Evolutionary conservation across 1,139 yeast genomes (phyloP).

Genomic region (Debaryomyces psychrophilus): DNA sequence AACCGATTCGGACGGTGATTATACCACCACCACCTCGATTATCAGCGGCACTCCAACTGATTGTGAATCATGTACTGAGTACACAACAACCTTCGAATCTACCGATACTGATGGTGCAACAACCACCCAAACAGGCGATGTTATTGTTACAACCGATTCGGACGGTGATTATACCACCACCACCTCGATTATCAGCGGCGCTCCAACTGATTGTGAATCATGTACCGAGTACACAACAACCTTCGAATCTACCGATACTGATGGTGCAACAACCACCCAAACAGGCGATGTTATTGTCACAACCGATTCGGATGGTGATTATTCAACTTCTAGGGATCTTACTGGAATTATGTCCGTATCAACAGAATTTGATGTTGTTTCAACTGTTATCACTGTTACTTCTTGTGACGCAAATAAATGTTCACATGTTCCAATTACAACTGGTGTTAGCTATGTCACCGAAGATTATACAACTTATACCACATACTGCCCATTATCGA

Average conservation of each 20-base stretch:
- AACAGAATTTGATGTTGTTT: conserved; percentile 13
- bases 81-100: conserved; percentile 22
- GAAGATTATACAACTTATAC: not conserved
- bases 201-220: conserved; percentile 12
- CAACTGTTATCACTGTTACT: conserved; percentile 40
- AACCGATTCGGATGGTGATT: conserved; percentile 10
- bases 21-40: not conserved
- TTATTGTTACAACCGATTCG: conserved; percentile 16
- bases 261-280: conserved; percentile 26
- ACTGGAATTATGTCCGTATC: too few species aligned
- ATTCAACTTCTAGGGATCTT: not conserved
- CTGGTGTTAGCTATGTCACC: not conserved
- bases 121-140: conserved; percentile 20
- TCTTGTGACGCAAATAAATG: conserved; percentile 46
- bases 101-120: conserved; percentile 22
- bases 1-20: conserved; percentile 10
- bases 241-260: conserved; percentile 19
- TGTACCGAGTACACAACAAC: conserved; percentile 25
- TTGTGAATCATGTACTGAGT: conserved; percentile 19
- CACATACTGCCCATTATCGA: not conserved
- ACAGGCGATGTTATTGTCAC: conserved; percentile 26
- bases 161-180: conserved; percentile 16
- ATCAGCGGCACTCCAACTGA: not conserved
- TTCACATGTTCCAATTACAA: conserved; percentile 23
- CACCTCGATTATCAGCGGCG: conserved; percentile 6